These are phyloP conservation scores for Dunaliella primolecta DNA, from an alignment of 139 green algal species.

Conservation along the genomic window DNA sequence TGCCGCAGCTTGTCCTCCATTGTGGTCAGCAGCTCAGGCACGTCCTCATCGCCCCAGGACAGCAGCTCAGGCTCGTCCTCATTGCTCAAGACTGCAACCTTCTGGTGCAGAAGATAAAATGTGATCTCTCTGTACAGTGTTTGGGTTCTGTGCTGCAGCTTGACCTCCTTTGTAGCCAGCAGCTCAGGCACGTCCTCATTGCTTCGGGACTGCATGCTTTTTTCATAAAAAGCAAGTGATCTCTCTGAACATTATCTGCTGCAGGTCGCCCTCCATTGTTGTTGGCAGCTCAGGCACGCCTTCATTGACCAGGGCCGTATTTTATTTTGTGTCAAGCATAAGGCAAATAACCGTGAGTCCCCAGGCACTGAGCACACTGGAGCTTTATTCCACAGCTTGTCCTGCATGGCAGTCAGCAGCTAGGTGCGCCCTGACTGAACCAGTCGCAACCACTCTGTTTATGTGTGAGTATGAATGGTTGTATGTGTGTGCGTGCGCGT, in stretches of 20 bases:
- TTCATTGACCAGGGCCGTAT: neutral
- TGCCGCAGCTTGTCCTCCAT: constrained; percentile 73
- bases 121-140: constrained; percentile 52
- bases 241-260: too few relatives aligned
- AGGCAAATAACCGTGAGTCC: constrained; percentile 16
- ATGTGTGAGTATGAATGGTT: neutral
- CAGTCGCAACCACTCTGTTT: too few relatives aligned
- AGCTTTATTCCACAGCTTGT: constrained; percentile 68
- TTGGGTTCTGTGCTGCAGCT: constrained; percentile 66
- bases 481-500: neutral
- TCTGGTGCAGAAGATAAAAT: neutral
- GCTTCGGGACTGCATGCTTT: constrained; percentile 70
- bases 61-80: neutral
- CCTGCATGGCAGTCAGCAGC: constrained; percentile 77
- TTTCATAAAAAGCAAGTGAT: neutral
- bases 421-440: too few relatives aligned
- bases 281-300: neutral
- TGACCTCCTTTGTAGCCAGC: constrained; percentile 76
- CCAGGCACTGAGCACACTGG: constrained; percentile 68
- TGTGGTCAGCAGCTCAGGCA: constrained; percentile 71
- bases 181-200: constrained; percentile 85
- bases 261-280: constrained; percentile 73
- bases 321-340: neutral
- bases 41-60: constrained; percentile 84
- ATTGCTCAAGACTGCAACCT: neutral